Conservation (phyloP, 2,329 filamentous ascomycete genomes). For the Alternaria sp. region DNA sequence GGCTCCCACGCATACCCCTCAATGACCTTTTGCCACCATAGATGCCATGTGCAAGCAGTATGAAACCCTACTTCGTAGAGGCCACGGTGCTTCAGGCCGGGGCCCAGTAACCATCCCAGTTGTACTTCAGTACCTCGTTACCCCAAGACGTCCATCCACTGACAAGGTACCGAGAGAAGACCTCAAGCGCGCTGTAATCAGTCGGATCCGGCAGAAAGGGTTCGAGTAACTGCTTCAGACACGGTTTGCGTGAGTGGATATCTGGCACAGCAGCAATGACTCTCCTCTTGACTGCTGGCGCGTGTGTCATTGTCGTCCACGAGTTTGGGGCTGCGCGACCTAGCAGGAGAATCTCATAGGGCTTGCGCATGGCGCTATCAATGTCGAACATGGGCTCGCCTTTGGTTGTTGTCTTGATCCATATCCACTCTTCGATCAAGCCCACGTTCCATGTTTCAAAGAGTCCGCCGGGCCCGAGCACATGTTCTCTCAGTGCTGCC, state of each 20-base stretch:
- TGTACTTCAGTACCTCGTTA: constrained; percentile 74
- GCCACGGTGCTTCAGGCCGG: neutral
- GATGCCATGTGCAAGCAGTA: neutral
- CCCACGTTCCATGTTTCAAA: constrained; percentile 73
- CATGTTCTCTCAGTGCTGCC: constrained; percentile 59
- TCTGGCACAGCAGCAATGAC: constrained; percentile 76
- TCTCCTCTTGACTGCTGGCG: constrained; percentile 53
- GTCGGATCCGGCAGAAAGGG: constrained; percentile 55
- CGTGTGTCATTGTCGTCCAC: constrained; percentile 25
- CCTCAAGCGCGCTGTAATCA: constrained; percentile 68
- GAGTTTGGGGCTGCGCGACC: constrained; percentile 51
- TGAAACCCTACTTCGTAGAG: neutral
- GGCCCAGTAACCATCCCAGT: constrained; percentile 62
- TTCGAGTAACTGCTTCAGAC: constrained; percentile 67
- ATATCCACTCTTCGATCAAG: constrained; percentile 74
- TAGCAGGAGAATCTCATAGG: constrained; percentile 76
- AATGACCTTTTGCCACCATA: neutral
- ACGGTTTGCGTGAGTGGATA: constrained; percentile 80
- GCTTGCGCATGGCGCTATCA: constrained; percentile 71
- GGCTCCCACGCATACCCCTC: neutral
- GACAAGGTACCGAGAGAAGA: constrained; percentile 77
- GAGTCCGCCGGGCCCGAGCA: constrained; percentile 63
- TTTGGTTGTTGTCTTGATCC: constrained; percentile 72
- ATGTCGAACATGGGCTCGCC: constrained; percentile 71
- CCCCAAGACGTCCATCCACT: constrained; percentile 82